Percentiles rank a stretch among this genome's conserved stretches.
Conservation (phyloP, 2,329 filamentous ascomycete species). For the Aspergillus ochraceus region DNA sequence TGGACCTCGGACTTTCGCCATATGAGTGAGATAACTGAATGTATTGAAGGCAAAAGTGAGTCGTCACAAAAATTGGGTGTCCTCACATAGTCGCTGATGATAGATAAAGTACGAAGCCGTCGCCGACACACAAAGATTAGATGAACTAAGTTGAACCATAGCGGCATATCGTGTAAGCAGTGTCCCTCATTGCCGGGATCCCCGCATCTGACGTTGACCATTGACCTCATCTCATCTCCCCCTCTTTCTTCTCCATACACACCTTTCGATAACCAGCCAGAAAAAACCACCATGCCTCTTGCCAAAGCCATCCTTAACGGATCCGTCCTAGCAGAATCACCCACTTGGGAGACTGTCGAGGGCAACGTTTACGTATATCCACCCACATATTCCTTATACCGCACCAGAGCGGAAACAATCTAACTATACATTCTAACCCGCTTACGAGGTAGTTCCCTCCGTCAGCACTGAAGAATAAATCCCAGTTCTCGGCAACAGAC, state of each 20-base stretch:
- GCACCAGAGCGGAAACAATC: too few species aligned
- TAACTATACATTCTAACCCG: not conserved
- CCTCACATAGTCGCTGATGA: too few species aligned
- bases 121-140: too few species aligned
- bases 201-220: not conserved
- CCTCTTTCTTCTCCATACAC: not conserved
- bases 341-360: conserved; percentile 57
- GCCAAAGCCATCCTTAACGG: conserved; percentile 53
- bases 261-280: not conserved
- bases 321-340: conserved; percentile 51
- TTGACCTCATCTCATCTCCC: not conserved
- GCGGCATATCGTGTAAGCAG: too few species aligned
- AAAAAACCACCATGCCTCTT: too few species aligned
- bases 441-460: conserved; percentile 42
- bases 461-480: conserved; percentile 45
- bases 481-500: conserved; percentile 46
- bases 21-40: too few species aligned
- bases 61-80: too few species aligned
- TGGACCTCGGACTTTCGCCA: too few species aligned
- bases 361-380: conserved; percentile 42
- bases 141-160: too few species aligned
- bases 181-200: too few species aligned
- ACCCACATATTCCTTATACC: not conserved
- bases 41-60: too few species aligned
- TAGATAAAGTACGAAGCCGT: too few species aligned